phyloP scores from a whole-genome alignment of 345 rosid species.

The Ailanthus altissimus region DNA sequence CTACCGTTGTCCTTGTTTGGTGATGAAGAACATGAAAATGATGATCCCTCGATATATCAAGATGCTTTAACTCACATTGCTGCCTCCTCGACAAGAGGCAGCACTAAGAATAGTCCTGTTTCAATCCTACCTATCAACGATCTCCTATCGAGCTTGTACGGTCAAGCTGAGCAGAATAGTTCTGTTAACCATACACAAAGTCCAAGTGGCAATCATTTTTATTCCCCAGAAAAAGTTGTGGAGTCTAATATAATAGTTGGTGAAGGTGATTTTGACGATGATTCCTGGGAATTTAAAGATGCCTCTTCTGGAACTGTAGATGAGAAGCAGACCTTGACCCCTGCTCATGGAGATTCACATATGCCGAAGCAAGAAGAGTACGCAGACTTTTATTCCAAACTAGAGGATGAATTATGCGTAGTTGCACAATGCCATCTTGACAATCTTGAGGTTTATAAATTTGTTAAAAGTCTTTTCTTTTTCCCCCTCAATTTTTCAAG shows the following conservation, averaged over 20 bases:
- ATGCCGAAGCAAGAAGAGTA: slow-evolving; percentile 39
- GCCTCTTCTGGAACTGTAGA: slow-evolving; percentile 36
- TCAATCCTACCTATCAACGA: slow-evolving; percentile 55
- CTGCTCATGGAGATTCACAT: slow-evolving; percentile 32
- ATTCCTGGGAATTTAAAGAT: slow-evolving; percentile 76
- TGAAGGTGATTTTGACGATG: slow-evolving; percentile 56
- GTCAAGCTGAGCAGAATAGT: slow-evolving; percentile 52
- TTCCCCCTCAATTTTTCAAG: slow-evolving; percentile 15
- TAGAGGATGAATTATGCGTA: slow-evolving; percentile 59
- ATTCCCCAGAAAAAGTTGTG: slow-evolving; percentile 27
- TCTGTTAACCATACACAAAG: slow-evolving; percentile 34
- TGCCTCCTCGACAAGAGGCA: slow-evolving; percentile 28
- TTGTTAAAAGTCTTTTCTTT: slow-evolving; percentile 7
- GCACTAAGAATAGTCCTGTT: slow-evolving; percentile 38
- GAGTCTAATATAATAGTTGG: slow-evolving; percentile 33
- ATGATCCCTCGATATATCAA: slow-evolving; percentile 41
- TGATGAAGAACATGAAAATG: slow-evolving; percentile 46
- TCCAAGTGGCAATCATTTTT: slow-evolving; percentile 36
- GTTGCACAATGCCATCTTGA: slow-evolving; percentile 55
- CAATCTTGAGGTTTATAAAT: slow-evolving; percentile 56
- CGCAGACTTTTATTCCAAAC: slow-evolving; percentile 52
- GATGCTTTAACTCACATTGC: slow-evolving; percentile 37
- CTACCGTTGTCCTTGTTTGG: slow-evolving; percentile 72
- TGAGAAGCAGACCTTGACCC: slow-evolving; percentile 29
- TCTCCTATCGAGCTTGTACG: slow-evolving; percentile 76